Base-by-base conservation (phyloP, 345 rosid genomes). In the Litchi chinensis region DNA sequence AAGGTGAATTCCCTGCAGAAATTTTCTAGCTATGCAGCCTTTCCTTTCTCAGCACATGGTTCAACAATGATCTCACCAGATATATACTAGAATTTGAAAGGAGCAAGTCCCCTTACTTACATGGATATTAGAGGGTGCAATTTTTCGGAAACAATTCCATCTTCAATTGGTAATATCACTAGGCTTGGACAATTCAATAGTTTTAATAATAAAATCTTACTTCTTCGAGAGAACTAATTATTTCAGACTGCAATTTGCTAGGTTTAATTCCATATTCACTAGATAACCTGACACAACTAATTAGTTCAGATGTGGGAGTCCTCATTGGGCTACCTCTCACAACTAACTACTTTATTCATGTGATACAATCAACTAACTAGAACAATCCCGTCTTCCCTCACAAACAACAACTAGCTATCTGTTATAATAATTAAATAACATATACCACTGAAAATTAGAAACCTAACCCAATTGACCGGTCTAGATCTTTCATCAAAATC, bases 291-390 rank as follows among this genome's bases (percentile, higher is more conserved):
- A 28, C 67, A 19, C 75, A 71, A 12, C 75, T 82, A n/a, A n/a
- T 10, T 21, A 0, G 0, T 16, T 32, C 76, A 1, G 11, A 46
- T 12, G 50, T 82, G 5, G 21, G 46, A 16, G 32, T 65, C 73
- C 66, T 37, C 64, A 3, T 22, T 83, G 46, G 22, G 21, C 4
- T 78, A 64, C 60, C 76, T 83, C 32, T 46, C 79, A 22, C 68
- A 37, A 0, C 24, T 82, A 0, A 3, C 18, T 39, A 0, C 0
- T 8, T 68, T 48, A 4, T 10, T 15, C 13, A 48, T 48, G 54
- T 16, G 54, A 48, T 5, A 48, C 11, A 48, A 48, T 15, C 54
- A 12, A 48, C 13, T 48, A 16, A 48, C 54, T 11, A 16, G 54
- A 10, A 16, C 54, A 48, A 48, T 48, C 54, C 54, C 57, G 13